Percentiles rank a stretch among this genome's conserved stretches.
Conservation (phyloP, 1,284 basidiomycete genomes). For the Cutaneotrichosporon dermatis region DNA sequence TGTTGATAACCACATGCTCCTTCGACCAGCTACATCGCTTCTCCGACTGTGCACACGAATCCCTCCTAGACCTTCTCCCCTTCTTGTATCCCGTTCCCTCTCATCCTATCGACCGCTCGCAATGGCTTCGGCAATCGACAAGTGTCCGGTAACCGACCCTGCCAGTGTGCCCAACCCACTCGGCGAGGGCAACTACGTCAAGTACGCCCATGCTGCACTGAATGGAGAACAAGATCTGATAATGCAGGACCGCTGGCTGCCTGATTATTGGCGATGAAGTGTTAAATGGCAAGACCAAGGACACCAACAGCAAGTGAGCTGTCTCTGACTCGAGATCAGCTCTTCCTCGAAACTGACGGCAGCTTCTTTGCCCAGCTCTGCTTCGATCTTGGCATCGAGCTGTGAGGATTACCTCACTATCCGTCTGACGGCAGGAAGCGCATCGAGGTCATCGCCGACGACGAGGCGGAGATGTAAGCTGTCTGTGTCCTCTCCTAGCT, state of each 20-base stretch:
- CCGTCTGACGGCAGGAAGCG: slow-evolving; percentile 58
- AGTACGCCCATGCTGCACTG: slow-evolving; percentile 23
- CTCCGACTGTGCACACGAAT: not conserved
- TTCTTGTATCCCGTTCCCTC: not conserved
- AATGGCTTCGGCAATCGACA: slow-evolving; percentile 1
- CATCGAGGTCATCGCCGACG: slow-evolving; percentile 87
- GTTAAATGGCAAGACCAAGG: slow-evolving; percentile 58
- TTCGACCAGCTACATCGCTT: not conserved
- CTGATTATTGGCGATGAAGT: slow-evolving; percentile 51
- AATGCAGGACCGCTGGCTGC: slow-evolving; percentile 44
- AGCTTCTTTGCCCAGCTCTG: slow-evolving; percentile 79
- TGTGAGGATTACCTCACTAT: slow-evolving; percentile 53
- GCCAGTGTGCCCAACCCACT: slow-evolving; percentile 54
- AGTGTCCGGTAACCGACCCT: slow-evolving; percentile 33
- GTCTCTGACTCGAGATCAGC: too few relatives aligned
- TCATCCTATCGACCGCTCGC: slow-evolving; percentile 6
- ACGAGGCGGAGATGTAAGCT: slow-evolving; percentile 78
- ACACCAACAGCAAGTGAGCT: slow-evolving; percentile 61
- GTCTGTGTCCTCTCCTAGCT: slow-evolving; percentile 6
- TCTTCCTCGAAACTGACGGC: not conserved
- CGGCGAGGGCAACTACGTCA: slow-evolving; percentile 64
- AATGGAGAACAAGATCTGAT: too few relatives aligned
- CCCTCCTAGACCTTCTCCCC: not conserved
- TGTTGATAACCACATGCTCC: not conserved
- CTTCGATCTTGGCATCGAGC: slow-evolving; percentile 78